Evolutionary conservation across 441 rosid genomes (phyloP).

Genomic region (California macrophylla): DNA sequence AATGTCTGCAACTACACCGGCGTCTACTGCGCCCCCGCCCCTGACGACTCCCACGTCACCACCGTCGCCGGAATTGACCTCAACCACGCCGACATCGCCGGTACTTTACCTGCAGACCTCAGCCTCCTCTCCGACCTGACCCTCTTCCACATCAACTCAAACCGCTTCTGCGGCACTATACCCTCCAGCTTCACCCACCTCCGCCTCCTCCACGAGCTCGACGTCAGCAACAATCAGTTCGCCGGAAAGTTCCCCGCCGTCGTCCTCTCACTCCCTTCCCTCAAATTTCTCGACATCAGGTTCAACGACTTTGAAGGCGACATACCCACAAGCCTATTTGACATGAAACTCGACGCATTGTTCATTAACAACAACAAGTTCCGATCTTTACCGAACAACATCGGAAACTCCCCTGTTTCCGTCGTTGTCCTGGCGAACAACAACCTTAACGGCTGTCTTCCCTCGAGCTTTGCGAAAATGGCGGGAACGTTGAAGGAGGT

Average conservation of each 20-base stretch:
- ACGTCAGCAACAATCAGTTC: constrained; percentile 62
- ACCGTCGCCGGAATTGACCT: constrained; percentile 78
- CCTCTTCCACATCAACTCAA: constrained; percentile 64
- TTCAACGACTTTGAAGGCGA: constrained; percentile 46
- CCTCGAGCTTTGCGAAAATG: constrained; percentile 56
- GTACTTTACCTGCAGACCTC: constrained; percentile 49
- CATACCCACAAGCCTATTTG: constrained; percentile 47
- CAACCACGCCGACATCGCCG: constrained; percentile 60
- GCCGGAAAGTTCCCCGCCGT: constrained; percentile 57
- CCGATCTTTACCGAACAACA: constrained; percentile 46
- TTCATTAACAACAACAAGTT: constrained; percentile 71
- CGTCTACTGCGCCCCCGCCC: constrained; percentile 59
- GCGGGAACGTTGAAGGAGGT: constrained; percentile 44
- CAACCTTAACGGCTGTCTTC: constrained; percentile 46
- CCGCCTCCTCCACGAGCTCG: constrained; percentile 42
- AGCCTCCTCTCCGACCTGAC: constrained; percentile 70
- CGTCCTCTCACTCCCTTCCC: constrained; percentile 45
- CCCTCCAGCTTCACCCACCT: constrained; percentile 42
- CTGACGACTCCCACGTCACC: constrained; percentile 31
- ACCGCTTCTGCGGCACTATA: constrained; percentile 51
- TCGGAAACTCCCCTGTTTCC: constrained; percentile 69
- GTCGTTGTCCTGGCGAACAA: constrained; percentile 70
- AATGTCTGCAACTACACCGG: constrained; percentile 74
- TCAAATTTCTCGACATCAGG: constrained; percentile 67
- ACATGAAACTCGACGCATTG: constrained; percentile 66